Percentiles rank a stretch among this genome's conserved stretches.
Evolutionary conservation across 768 basidiomycete species (phyloP).

Genomic region (Trametes meyenii): DNA sequence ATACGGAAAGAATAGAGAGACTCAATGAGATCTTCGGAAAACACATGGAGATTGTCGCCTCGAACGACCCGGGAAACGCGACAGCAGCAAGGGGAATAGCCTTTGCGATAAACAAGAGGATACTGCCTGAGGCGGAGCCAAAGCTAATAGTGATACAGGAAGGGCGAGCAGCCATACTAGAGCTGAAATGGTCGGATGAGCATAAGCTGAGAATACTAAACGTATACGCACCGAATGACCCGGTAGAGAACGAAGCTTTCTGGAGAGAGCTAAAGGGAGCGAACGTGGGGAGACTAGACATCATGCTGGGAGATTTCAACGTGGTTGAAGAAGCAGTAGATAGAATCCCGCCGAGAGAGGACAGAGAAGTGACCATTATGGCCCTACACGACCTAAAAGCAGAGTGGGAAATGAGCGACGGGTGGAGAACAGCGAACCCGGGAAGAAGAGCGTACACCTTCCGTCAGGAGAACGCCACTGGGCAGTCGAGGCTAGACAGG

Average conservation of each 20-base stretch:
- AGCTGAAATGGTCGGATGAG: not conserved
- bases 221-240: not conserved
- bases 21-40: not conserved
- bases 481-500: not conserved
- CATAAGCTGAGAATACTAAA: not conserved
- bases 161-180: not conserved
- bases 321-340: constrained; percentile 32
- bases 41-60: not conserved
- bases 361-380: not conserved
- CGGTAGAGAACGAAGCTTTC: not conserved
- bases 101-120: not conserved
- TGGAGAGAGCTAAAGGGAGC: not conserved
- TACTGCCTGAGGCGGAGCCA: not conserved
- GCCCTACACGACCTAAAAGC: not conserved
- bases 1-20: not conserved
- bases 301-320: constrained; percentile 34
- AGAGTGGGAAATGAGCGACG: not conserved
- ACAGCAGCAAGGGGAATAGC: not conserved
- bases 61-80: not conserved
- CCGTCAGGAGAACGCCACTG: not conserved
- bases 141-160: not conserved
- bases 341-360: not conserved
- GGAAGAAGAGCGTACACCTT: not conserved
- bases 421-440: not conserved
- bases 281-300: not conserved